phyloP scores from a whole-genome alignment of 495 filamentous ascomycete species.

The Penicillium atrosanguineum region DNA sequence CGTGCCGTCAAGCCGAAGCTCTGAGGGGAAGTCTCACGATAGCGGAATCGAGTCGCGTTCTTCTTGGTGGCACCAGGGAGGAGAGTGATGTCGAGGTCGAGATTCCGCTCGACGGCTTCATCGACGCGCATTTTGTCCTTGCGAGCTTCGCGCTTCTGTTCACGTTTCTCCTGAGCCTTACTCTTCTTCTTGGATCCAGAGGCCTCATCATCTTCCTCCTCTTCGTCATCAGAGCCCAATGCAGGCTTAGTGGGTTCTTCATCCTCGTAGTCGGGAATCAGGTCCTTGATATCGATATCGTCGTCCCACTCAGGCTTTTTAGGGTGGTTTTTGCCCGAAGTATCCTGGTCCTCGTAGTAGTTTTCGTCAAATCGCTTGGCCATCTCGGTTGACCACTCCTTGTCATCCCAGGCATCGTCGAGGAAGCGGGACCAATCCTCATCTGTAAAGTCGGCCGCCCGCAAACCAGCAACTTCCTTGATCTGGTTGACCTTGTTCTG shows the following conservation, averaged over 20 bases:
- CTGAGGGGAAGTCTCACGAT: constrained; percentile 88
- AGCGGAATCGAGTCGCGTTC: constrained; percentile 65
- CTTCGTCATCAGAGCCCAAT: constrained; percentile 52
- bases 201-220: constrained; percentile 48
- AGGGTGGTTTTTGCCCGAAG: constrained; percentile 54
- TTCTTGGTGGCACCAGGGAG: constrained; percentile 55
- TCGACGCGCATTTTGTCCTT: constrained; percentile 81
- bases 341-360: constrained; percentile 74
- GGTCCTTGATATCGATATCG: constrained; percentile 92
- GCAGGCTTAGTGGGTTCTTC: constrained; percentile 51
- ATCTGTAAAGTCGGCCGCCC: constrained; percentile 59
- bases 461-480: constrained; percentile 80
- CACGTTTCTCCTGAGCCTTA: constrained; percentile 63
- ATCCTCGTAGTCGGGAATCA: constrained; percentile 80
- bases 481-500: constrained; percentile 79
- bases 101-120: constrained; percentile 76
- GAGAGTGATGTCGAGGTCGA: constrained; percentile 66
- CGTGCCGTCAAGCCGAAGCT: constrained; percentile 83
- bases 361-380: constrained; percentile 76
- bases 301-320: constrained; percentile 97
- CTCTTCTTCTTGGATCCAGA: constrained; percentile 53
- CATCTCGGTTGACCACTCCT: constrained; percentile 88
- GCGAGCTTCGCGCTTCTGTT: constrained; percentile 70
- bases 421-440: constrained; percentile 80
- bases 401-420: constrained; percentile 81